Conservation (phyloP, 495 filamentous ascomycete genomes). For the Daldinia childiae region DNA sequence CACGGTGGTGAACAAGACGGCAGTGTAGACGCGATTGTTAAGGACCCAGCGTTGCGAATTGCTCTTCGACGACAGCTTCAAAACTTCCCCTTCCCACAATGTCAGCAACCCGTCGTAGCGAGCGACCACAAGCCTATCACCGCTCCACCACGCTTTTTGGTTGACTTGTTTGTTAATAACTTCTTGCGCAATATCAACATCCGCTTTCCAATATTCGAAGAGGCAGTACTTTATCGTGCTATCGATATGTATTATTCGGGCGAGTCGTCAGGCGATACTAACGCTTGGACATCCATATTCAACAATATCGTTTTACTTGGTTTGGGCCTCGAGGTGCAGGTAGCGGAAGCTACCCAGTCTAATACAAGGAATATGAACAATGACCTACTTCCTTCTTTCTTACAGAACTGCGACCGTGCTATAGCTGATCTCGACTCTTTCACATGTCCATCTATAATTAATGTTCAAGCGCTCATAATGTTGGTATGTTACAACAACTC, state of each 20-base stretch:
- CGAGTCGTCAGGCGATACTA: not conserved
- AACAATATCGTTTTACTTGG: slow-evolving; percentile 33
- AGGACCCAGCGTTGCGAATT: slow-evolving; percentile 11
- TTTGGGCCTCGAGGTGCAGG: slow-evolving; percentile 29
- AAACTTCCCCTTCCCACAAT: slow-evolving; percentile 13
- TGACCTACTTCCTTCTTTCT: slow-evolving; percentile 32
- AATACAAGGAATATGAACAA: slow-evolving; percentile 16
- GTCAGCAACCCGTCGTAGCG: slow-evolving; percentile 6
- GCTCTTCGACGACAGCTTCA: slow-evolving; percentile 21
- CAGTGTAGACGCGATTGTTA: not conserved
- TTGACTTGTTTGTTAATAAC: slow-evolving; percentile 29
- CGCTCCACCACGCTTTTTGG: slow-evolving; percentile 23
- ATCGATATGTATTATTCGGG: slow-evolving; percentile 24
- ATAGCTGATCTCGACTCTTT: slow-evolving; percentile 18
- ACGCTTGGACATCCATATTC: slow-evolving; percentile 28
- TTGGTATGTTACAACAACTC: slow-evolving; percentile 18
- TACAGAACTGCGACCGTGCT: slow-evolving; percentile 36
- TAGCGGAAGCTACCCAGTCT: slow-evolving; percentile 10
- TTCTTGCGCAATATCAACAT: slow-evolving; percentile 32
- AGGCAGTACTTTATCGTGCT: slow-evolving; percentile 11
- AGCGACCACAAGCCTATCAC: slow-evolving; percentile 26
- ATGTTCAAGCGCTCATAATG: slow-evolving; percentile 27
- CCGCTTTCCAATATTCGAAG: slow-evolving; percentile 33
- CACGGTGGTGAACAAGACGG: not conserved
- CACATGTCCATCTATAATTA: slow-evolving; percentile 16